Percentiles rank a stretch among this genome's conserved stretches.
These are phyloP conservation scores for Heliamphora pulchella DNA, from an alignment of 179 eudicot genomes.

Conservation along the genomic window DNA sequence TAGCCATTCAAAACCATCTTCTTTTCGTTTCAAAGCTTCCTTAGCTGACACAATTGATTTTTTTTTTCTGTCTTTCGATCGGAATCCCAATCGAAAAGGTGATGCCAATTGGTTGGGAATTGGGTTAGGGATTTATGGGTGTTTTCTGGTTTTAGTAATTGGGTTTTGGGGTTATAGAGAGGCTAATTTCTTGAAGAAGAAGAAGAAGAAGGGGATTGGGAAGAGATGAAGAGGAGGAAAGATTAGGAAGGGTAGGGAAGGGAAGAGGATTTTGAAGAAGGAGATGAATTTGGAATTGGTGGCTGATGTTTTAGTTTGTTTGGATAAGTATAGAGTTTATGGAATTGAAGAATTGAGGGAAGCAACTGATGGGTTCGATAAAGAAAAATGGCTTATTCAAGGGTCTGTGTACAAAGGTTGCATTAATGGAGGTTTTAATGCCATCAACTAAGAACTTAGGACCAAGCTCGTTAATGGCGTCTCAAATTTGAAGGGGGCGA, in stretches of 20 bases:
- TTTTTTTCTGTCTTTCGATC: not conserved
- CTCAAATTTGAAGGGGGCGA: no score
- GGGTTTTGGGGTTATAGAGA: constrained; percentile 43
- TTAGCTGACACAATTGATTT: constrained; percentile 38
- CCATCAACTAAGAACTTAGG: constrained; percentile 36
- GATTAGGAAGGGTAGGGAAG: constrained; percentile 14
- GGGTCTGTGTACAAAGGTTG: constrained; percentile 78
- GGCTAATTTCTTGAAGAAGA: constrained; percentile 21
- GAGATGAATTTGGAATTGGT: constrained; percentile 42
- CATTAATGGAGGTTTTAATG: constrained; percentile 54
- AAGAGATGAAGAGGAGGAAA: constrained; percentile 23
- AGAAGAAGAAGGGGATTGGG: not conserved
- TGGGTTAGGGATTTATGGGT: constrained; percentile 60
- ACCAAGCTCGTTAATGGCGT: no score
- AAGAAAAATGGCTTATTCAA: constrained; percentile 41
- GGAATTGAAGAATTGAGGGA: constrained; percentile 52
- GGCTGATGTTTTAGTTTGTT: constrained; percentile 77
- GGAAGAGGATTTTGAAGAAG: constrained; percentile 22
- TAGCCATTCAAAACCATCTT: constrained; percentile 44
- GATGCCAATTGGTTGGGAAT: constrained; percentile 45
- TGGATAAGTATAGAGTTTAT: constrained; percentile 84
- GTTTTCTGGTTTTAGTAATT: constrained; percentile 35
- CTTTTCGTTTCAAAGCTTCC: constrained; percentile 63
- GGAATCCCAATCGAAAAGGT: constrained; percentile 30
- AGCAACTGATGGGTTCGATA: constrained; percentile 68